A percentile compares a stretch with the other conserved stretches of the same genome.
These are phyloP conservation scores for Magnaporthiopsis incrustans DNA, from an alignment of 2,329 filamentous ascomycete species.

Conservation along the genomic window DNA sequence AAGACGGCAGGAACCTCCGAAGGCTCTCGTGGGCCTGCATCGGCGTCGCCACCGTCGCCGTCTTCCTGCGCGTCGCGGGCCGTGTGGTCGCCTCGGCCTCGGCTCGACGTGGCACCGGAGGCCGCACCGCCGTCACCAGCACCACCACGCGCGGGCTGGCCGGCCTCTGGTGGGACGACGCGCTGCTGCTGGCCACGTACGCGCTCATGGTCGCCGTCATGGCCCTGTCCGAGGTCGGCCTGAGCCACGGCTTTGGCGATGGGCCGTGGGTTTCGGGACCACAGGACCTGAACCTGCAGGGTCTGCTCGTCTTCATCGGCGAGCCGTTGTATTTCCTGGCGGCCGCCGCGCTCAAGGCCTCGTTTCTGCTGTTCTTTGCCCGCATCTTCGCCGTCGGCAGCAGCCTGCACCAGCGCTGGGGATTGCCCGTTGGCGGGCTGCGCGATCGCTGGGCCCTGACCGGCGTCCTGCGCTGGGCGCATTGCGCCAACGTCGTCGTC, in stretches of 20 bases:
- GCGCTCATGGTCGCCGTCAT: neutral
- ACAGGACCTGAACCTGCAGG: neutral
- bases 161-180: constrained; percentile 1
- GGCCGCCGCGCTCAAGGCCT: neutral
- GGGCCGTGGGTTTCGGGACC: neutral
- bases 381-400: constrained; percentile 6
- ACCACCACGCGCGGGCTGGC: neutral
- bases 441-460: constrained; percentile 2
- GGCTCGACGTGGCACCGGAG: too few species aligned
- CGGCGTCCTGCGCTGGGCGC: neutral
- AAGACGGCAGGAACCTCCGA: neutral
- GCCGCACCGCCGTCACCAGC: too few species aligned
- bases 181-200: neutral
- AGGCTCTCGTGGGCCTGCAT: neutral
- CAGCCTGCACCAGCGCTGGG: neutral
- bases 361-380: neutral
- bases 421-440: neutral
- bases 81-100: neutral
- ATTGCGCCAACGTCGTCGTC: neutral
- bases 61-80: neutral
- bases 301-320: neutral
- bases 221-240: neutral
- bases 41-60: neutral
- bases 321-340: constrained; percentile 2
- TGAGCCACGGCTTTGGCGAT: constrained; percentile 2